A percentile compares a stretch with the other conserved stretches of the same genome.
Conservation (phyloP, 2,329 filamentous ascomycete genomes). For the Plenodomus tracheiphilus region DNA sequence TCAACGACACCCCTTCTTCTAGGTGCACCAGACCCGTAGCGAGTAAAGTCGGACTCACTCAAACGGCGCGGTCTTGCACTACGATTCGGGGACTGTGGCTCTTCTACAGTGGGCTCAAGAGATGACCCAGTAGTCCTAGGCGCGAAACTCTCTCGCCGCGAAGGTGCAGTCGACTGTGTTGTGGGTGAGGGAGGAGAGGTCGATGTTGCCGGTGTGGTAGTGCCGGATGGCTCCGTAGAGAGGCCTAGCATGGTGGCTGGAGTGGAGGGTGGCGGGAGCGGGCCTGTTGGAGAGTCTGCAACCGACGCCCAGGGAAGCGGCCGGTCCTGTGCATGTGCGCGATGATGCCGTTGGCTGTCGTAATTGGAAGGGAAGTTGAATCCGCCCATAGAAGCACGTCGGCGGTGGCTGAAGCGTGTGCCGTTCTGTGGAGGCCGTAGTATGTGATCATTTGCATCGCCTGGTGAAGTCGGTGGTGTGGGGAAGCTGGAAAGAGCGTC, state of each 20-base stretch:
- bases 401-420: conserved; percentile 57
- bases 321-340: conserved; percentile 45
- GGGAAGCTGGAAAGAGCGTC: conserved; percentile 56
- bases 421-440: conserved; percentile 59
- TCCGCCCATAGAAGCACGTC: conserved; percentile 59
- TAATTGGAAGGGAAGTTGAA: conserved; percentile 55
- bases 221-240: conserved; percentile 58
- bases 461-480: conserved; percentile 49
- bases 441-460: conserved; percentile 55
- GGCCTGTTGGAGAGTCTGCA: conserved; percentile 61
- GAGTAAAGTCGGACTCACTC: conserved; percentile 64
- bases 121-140: conserved; percentile 46
- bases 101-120: conserved; percentile 49
- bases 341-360: conserved; percentile 58
- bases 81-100: conserved; percentile 43
- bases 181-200: conserved; percentile 41
- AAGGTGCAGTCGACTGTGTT: conserved; percentile 38
- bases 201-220: conserved; percentile 45
- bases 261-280: conserved; percentile 65
- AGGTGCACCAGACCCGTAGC: conserved; percentile 64
- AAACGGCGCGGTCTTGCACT: conserved; percentile 57
- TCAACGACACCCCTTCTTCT: conserved; percentile 67
- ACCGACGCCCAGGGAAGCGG: conserved; percentile 49
- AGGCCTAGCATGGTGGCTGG: conserved; percentile 61
- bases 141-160: conserved; percentile 46